These are phyloP conservation scores for Fusarium udum DNA, from an alignment of 2,329 filamentous ascomycete genomes.

Conservation along the genomic window DNA sequence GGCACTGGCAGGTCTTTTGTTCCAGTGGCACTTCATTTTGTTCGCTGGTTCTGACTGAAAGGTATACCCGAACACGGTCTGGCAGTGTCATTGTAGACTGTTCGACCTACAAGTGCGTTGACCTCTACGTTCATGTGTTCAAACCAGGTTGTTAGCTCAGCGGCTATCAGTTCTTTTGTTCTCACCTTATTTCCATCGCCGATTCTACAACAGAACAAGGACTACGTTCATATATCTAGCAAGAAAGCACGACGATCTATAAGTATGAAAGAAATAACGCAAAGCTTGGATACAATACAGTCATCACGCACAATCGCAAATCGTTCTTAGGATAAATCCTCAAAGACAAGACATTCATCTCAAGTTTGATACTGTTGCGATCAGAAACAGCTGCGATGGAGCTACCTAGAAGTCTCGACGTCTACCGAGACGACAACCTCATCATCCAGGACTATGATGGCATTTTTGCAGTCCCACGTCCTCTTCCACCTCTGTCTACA, in stretches of 20 bases:
- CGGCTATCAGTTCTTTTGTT: rapidly evolving
- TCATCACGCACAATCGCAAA: rapidly evolving
- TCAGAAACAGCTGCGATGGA: background rate
- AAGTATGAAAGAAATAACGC: background rate
- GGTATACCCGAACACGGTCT: rapidly evolving
- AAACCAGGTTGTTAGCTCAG: background rate
- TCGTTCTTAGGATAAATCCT: rapidly evolving
- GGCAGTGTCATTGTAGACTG: background rate
- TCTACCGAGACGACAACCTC: background rate
- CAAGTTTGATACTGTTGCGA: background rate
- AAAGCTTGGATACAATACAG: background rate
- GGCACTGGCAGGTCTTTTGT: background rate
- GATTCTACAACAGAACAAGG: rapidly evolving
- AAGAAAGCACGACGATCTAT: too few species aligned
- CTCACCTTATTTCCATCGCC: background rate
- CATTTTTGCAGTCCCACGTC: background rate
- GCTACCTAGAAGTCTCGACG: background rate
- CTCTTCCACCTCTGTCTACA: background rate
- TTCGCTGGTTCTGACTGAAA: too few species aligned
- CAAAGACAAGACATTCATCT: background rate
- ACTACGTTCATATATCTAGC: rapidly evolving
- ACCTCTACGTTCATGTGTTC: rapidly evolving
- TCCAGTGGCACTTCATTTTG: too few species aligned
- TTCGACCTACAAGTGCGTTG: rapidly evolving
- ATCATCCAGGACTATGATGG: background rate